Conservation (phyloP, 352 stramenopile genomes). For the Phytophthora pini region DNA sequence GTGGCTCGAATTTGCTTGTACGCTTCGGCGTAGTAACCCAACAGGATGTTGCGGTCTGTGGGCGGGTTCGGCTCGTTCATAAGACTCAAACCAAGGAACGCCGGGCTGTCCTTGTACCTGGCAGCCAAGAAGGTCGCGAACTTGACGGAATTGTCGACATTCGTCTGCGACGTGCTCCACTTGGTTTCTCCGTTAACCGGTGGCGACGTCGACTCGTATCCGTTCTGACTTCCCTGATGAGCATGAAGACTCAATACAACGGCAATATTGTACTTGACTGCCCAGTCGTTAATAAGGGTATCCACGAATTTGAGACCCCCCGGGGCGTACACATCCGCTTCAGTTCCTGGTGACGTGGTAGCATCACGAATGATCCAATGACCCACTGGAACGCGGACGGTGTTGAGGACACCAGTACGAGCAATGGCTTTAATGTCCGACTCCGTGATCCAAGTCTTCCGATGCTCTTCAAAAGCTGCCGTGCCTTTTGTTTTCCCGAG, state of each 20-base stretch:
- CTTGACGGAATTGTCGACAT: conserved; percentile 43
- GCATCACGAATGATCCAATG: conserved; percentile 47
- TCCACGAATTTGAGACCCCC: conserved; percentile 52
- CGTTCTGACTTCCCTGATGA: conserved; percentile 60
- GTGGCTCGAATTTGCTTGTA: conserved; percentile 44
- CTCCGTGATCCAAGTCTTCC: conserved; percentile 17
- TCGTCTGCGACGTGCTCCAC: conserved; percentile 37
- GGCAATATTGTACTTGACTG: conserved; percentile 52
- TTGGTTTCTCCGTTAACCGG: neutral
- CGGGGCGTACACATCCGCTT: conserved; percentile 25
- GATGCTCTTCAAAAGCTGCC: conserved; percentile 11
- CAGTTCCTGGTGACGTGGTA: conserved; percentile 1
- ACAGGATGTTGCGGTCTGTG: conserved; percentile 25
- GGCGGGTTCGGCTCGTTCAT: conserved; percentile 55
- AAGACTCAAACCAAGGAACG: conserved; percentile 57
- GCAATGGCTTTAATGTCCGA: conserved; percentile 15
- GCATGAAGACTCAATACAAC: conserved; percentile 65
- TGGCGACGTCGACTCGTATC: conserved; percentile 38
- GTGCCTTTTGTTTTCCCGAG: conserved; percentile 8
- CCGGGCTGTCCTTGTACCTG: conserved; percentile 48
- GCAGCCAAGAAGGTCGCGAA: conserved; percentile 45
- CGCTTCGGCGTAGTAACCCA: conserved; percentile 43
- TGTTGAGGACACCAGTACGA: conserved; percentile 38
- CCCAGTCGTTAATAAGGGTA: conserved; percentile 56
- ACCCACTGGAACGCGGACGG: conserved; percentile 46